These are phyloP conservation scores for Podila verticillata DNA, from an alignment of 192 early-diverging fungal genomes.

Conservation along the genomic window DNA sequence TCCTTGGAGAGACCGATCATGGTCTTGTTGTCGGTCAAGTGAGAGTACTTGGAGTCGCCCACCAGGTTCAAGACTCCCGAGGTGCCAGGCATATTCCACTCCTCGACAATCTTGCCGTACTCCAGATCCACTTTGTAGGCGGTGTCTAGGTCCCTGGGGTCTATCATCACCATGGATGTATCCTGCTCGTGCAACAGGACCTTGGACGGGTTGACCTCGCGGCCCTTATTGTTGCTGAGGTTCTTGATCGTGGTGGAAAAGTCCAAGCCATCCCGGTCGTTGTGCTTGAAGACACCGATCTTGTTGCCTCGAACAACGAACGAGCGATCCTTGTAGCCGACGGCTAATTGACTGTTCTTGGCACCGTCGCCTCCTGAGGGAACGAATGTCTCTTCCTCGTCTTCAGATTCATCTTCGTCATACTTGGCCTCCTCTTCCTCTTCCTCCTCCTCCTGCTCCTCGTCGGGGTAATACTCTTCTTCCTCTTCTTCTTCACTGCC, in stretches of 20 bases:
- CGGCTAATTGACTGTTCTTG: conserved; percentile 82
- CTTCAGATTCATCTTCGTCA: conserved; percentile 52
- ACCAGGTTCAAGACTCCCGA: conserved; percentile 73
- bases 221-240: conserved; percentile 67
- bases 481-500: conserved; percentile 18
- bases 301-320: conserved; percentile 90
- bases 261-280: conserved; percentile 74
- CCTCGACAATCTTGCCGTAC: conserved; percentile 91
- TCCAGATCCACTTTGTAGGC: conserved; percentile 94
- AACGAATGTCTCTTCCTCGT: conserved; percentile 50
- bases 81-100: conserved; percentile 88
- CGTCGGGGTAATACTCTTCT: conserved; percentile 37
- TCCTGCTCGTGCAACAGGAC: conserved; percentile 92
- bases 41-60: conserved; percentile 81
- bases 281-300: conserved; percentile 91
- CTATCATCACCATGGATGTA: conserved; percentile 79
- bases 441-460: conserved; percentile 44
- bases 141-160: conserved; percentile 71
- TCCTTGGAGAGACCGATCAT: conserved; percentile 86
- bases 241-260: conserved; percentile 86
- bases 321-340: conserved; percentile 89
- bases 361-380: conserved; percentile 39
- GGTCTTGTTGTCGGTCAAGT: conserved; percentile 77
- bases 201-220: conserved; percentile 73
- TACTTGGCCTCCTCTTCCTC: conserved; percentile 40